Evolutionary conservation across 345 rosid genomes (phyloP).

Genomic region (Salix arbutifolia): DNA sequence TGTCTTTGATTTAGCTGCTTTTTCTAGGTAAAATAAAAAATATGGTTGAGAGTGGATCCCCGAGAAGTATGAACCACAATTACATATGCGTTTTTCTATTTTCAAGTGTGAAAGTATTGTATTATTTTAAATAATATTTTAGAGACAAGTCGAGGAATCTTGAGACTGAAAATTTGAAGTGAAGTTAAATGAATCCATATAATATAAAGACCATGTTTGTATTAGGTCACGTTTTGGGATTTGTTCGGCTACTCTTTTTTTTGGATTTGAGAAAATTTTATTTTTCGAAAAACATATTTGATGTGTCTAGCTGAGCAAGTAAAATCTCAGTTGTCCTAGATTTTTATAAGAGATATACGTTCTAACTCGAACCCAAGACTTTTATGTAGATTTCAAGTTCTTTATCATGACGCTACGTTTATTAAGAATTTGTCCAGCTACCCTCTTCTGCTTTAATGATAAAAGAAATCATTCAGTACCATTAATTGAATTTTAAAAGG

Average conservation of each 20-base stretch:
- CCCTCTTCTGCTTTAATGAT: background rate
- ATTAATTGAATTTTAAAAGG: background rate
- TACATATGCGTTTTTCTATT: background rate
- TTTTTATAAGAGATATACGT: accelerated
- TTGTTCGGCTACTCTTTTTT: background rate
- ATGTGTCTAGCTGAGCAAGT: accelerated
- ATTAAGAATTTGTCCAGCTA: no score
- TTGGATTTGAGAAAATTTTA: accelerated
- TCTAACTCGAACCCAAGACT: no score
- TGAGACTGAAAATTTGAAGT: background rate
- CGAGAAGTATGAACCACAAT: background rate
- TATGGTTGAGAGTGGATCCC: background rate
- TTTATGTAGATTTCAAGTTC: accelerated
- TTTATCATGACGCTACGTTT: no score
- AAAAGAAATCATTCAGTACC: background rate
- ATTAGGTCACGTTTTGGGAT: background rate
- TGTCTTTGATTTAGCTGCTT: background rate
- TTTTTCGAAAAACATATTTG: no score
- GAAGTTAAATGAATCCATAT: background rate
- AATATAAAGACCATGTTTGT: background rate
- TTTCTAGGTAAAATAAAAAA: no score
- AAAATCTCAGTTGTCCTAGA: accelerated
- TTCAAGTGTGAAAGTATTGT: background rate
- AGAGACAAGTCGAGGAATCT: background rate
- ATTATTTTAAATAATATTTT: background rate